A percentile compares a stretch with the other conserved stretches of the same genome.
These are phyloP conservation scores for Quercus glauca DNA, from an alignment of 306 rosid genomes.

Conservation along the genomic window DNA sequence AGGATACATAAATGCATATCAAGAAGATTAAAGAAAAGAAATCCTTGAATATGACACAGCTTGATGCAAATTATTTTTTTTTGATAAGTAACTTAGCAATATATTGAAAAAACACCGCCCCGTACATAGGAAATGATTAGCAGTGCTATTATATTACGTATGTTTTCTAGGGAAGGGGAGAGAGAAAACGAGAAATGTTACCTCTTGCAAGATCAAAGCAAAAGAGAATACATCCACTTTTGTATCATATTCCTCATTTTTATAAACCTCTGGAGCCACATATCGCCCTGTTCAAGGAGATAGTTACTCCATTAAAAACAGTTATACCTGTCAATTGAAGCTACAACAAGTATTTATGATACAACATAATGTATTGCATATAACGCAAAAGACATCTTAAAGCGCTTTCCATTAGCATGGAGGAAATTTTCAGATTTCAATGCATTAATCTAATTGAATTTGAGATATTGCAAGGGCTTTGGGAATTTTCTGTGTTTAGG, in stretches of 20 bases:
- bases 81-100: no score
- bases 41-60: background rate
- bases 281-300: slow-evolving; percentile 42
- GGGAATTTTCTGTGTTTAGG: no score
- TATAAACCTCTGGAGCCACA: slow-evolving; percentile 60
- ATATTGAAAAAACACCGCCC: no score
- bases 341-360: background rate
- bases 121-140: no score
- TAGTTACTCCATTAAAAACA: background rate
- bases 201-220: slow-evolving; percentile 57
- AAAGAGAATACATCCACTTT: slow-evolving; percentile 55
- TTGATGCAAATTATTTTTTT: slow-evolving; percentile 11
- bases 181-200: slow-evolving; percentile 13
- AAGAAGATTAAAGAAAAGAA: background rate
- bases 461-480: no score
- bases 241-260: slow-evolving; percentile 50
- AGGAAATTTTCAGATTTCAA: no score
- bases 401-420: no score
- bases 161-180: background rate
- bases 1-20: background rate
- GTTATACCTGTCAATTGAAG: background rate
- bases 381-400: background rate
- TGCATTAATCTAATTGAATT: no score
- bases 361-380: no score
- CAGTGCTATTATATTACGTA: background rate